Base-by-base conservation (phyloP, 495 filamentous ascomycete species). In the Xylaria telfairii region DNA sequence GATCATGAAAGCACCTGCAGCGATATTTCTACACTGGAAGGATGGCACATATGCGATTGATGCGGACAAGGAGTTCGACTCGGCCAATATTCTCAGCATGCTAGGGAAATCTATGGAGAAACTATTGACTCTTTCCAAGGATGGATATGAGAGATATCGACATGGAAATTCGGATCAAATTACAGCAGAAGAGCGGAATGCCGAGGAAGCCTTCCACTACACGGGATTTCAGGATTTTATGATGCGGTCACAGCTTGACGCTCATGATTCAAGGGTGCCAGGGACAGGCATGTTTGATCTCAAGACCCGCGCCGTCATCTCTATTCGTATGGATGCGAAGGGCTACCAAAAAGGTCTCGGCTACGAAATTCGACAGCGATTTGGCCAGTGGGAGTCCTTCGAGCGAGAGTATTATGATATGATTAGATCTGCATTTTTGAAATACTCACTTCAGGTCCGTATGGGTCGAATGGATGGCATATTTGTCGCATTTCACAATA, bases 391-490 rank as follows among this genome's bases (percentile, higher is more conserved):
- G 82, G 92, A 97, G 77, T 97, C 94, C 0, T 99, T 90, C 79
- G 96, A 99, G 76, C 90, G 95, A 54, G 96, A 99, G 77, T 97
- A 93, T 80, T 96, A 90, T 76, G 96, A 99, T 77, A 97, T 98
- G 95, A 95, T 97, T 68, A 88, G 96, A 41, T 87, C 93, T 2
- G 95, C 95, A 8, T 97, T 99, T 83, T 83, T 99, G 68, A 98
- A 98, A 75, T 99, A 99, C 78, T 97, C 94, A 6, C 85, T 99
- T 30, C 96, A 99, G 79, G 96, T 95, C 42, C 90, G 96, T 28
- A 93, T 98, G 86, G 96, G 96, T 34, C 90, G 96, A 26, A 99
- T 99, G 96, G 95, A 98, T 72, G 96, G 96, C 62, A 98, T 98
- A 61, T 98, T 98, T 74, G 93, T 98, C n/a, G 96, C 96, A 15